phyloP scores from a whole-genome alignment of 1,284 basidiomycete genomes.

The Melampsora americana region DNA sequence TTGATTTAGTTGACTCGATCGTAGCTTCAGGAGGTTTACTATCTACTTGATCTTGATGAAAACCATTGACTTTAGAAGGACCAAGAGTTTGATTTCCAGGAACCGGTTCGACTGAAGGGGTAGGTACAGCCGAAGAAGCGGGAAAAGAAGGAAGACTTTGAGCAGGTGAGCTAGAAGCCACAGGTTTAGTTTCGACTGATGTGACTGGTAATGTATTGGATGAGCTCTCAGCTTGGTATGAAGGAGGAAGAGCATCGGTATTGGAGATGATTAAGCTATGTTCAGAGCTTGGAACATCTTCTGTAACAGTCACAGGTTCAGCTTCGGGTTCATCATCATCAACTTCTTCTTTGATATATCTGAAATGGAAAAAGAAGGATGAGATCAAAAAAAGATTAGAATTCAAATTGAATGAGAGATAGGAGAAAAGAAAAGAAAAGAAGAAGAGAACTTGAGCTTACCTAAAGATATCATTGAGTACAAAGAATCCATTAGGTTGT shows the following conservation, averaged over 20 bases:
- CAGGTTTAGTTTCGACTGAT: background rate
- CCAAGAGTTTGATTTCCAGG: background rate
- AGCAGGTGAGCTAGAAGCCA: background rate
- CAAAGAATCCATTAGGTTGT: constrained; percentile 98
- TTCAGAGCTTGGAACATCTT: constrained; percentile 46
- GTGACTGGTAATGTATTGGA: background rate
- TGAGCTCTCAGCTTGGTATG: background rate
- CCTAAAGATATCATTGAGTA: constrained; percentile 99
- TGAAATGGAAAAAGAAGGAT: too few species aligned
- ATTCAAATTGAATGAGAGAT: too few species aligned
- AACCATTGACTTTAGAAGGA: constrained; percentile 36
- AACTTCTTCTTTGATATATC: constrained; percentile 38
- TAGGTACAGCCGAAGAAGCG: background rate
- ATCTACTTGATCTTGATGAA: constrained; percentile 33
- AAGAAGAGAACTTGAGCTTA: constrained; percentile 53
- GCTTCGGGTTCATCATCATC: constrained; percentile 48
- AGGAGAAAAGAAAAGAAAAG: constrained; percentile 9
- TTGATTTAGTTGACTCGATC: constrained; percentile 15
- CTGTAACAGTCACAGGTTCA: constrained; percentile 53
- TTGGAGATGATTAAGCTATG: constrained; percentile 16
- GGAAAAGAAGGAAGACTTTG: constrained; percentile 2
- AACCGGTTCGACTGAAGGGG: background rate
- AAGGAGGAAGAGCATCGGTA: constrained; percentile 15
- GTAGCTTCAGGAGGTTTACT: constrained; percentile 17
- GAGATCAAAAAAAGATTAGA: background rate